phyloP scores from a whole-genome alignment of 2,329 filamentous ascomycete genomes.

The Aspergillus hiratsukae region DNA sequence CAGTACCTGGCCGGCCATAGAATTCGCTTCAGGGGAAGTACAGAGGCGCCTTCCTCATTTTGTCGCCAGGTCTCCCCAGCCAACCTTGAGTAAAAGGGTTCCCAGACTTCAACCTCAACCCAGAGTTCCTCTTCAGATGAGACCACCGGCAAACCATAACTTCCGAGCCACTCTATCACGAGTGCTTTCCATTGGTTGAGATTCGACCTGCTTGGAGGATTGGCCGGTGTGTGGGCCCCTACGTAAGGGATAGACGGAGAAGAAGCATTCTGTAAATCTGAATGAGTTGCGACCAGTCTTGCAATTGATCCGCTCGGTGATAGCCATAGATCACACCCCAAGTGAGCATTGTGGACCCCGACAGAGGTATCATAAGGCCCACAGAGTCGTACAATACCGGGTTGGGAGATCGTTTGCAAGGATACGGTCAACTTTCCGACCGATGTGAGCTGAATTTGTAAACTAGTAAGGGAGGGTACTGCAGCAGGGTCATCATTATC shows the following conservation, averaged over 20 bases:
- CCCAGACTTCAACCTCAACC: conserved; percentile 41
- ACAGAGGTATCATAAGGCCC: conserved; percentile 15
- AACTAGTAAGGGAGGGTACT: conserved; percentile 29
- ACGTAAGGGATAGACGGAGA: conserved; percentile 16
- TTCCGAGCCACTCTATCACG: conserved; percentile 34
- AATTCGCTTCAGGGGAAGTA: conserved; percentile 36
- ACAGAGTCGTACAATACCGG: conserved; percentile 31
- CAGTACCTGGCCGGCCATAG: conserved; percentile 44
- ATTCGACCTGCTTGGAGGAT: conserved; percentile 11
- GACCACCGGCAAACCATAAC: conserved; percentile 31
- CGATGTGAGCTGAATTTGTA: conserved; percentile 35
- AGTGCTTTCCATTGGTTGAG: conserved; percentile 33
- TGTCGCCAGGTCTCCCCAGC: conserved; percentile 30
- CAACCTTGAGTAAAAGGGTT: conserved; percentile 35
- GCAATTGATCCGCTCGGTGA: conserved; percentile 37
- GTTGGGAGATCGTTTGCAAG: conserved; percentile 33
- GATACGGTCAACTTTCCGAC: conserved; percentile 35
- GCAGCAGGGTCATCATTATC: conserved; percentile 23
- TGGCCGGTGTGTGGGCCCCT: conserved; percentile 8
- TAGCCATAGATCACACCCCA: conserved; percentile 37
- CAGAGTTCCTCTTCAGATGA: conserved; percentile 31
- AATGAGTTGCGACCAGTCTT: conserved; percentile 26
- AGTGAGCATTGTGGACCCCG: conserved; percentile 15
- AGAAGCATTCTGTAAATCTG: conserved; percentile 16
- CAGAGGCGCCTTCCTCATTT: conserved; percentile 23